These are phyloP conservation scores for Suillus fuscotomentosus DNA, from an alignment of 768 basidiomycete genomes.

Conservation along the genomic window DNA sequence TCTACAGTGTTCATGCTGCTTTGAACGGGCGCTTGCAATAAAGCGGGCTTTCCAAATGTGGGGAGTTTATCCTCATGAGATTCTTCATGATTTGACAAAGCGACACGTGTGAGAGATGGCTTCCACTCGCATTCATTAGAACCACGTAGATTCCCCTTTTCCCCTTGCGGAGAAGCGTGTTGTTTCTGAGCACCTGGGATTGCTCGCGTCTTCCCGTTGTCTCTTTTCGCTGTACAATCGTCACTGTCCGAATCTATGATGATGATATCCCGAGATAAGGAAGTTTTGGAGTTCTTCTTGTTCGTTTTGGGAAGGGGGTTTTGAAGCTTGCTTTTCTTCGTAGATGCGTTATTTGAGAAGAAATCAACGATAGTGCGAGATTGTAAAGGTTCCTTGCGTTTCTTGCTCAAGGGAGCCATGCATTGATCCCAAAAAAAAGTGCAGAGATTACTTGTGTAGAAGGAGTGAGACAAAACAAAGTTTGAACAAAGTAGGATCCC, in stretches of 20 bases:
- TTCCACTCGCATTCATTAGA: background rate
- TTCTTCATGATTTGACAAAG: background rate
- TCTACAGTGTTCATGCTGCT: background rate
- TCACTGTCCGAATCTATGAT: slow-evolving; percentile 67
- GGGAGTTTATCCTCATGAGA: background rate
- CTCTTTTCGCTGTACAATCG: slow-evolving; percentile 10
- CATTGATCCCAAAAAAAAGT: too few species aligned
- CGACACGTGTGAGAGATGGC: background rate
- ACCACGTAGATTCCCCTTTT: background rate
- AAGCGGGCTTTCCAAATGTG: slow-evolving; percentile 23
- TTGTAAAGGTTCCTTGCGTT: slow-evolving; percentile 30
- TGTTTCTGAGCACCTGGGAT: background rate
- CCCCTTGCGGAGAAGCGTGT: background rate
- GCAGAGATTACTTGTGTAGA: background rate
- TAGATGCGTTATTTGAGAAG: slow-evolving; percentile 32
- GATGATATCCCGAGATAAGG: slow-evolving; percentile 43
- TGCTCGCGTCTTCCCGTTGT: background rate
- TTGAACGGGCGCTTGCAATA: slow-evolving; percentile 15
- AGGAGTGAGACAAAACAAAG: background rate
- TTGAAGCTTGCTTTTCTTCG: slow-evolving; percentile 20
- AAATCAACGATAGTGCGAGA: slow-evolving; percentile 46
- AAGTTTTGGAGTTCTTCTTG: slow-evolving; percentile 6
- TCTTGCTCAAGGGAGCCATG: slow-evolving; percentile 40
- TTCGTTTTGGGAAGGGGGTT: slow-evolving; percentile 2
- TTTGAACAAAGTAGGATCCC: background rate